phyloP scores from a whole-genome alignment of 352 stramenopile species.

The Hyaloperonospora brassicae region DNA sequence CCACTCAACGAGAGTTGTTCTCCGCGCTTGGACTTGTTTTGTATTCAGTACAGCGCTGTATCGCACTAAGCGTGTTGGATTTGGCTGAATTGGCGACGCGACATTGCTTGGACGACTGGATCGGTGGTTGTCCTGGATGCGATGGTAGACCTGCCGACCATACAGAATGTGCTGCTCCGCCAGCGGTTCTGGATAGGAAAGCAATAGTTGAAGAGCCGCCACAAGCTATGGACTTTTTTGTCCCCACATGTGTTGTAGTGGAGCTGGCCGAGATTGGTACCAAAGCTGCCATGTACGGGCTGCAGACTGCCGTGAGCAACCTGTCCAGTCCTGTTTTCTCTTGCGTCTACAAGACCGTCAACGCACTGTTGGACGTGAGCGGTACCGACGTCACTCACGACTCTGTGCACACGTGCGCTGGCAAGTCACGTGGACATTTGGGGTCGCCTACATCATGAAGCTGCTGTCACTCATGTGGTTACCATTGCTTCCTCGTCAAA shows the following conservation, averaged over 20 bases:
- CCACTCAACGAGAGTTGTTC: slow-evolving; percentile 30
- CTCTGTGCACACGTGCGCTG: too few relatives aligned
- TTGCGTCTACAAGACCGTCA: slow-evolving; percentile 37
- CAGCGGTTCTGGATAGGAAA: slow-evolving; percentile 57
- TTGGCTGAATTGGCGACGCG: slow-evolving; percentile 43
- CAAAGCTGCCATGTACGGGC: slow-evolving; percentile 46
- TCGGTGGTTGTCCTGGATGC: slow-evolving; percentile 34
- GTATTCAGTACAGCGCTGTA: slow-evolving; percentile 34
- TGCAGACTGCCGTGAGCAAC: slow-evolving; percentile 46
- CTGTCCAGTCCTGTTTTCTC: slow-evolving; percentile 37
- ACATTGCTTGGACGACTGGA: slow-evolving; percentile 31
- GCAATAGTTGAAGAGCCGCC: slow-evolving; percentile 42
- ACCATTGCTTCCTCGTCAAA: too few relatives aligned
- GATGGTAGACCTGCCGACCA: slow-evolving; percentile 28
- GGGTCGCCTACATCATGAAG: too few relatives aligned
- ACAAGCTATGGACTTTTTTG: slow-evolving; percentile 38
- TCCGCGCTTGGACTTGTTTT: slow-evolving; percentile 23
- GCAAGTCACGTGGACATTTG: too few relatives aligned
- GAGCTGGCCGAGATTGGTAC: slow-evolving; percentile 48
- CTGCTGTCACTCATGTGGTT: too few relatives aligned
- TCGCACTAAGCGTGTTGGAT: slow-evolving; percentile 31
- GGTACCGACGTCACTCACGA: too few relatives aligned
- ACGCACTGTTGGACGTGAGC: too few relatives aligned
- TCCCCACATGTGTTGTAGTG: slow-evolving; percentile 49
- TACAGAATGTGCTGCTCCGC: slow-evolving; percentile 45